Conservation (phyloP, 2,329 filamentous ascomycete species). For the Aspergillus thermomutatus region DNA sequence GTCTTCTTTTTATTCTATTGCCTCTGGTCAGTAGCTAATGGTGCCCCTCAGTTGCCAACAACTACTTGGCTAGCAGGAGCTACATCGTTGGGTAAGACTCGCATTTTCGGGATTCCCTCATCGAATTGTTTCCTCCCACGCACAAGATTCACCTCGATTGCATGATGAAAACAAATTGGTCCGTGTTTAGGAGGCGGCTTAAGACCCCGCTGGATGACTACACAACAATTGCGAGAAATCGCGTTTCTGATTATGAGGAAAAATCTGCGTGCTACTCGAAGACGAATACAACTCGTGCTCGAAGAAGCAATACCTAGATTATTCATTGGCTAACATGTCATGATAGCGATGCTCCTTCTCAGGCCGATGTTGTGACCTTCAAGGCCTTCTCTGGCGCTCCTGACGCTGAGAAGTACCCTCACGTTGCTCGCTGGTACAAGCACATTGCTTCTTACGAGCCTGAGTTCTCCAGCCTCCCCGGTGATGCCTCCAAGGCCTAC, state of each 20-base stretch:
- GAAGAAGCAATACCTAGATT: conserved; percentile 2
- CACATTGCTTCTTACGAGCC: conserved; percentile 91
- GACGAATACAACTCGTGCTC: conserved; percentile 7
- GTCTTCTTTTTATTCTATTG: conserved; percentile 30
- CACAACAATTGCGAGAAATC: conserved; percentile 66
- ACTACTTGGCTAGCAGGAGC: conserved; percentile 59
- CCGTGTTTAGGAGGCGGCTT: conserved; percentile 93
- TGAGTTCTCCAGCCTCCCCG: conserved; percentile 86
- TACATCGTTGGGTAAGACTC: conserved; percentile 75
- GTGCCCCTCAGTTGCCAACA: conserved; percentile 42
- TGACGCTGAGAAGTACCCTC: conserved; percentile 80
- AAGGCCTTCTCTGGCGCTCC: conserved; percentile 79
- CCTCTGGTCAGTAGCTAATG: conserved; percentile 26
- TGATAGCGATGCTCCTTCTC: conserved; percentile 65
- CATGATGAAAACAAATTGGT: conserved; percentile 86
- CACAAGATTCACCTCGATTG: conserved; percentile 24
- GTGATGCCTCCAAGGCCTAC: conserved; percentile 85
- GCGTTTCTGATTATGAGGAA: conserved; percentile 65
- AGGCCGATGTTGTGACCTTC: conserved; percentile 95
- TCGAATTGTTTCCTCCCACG: background rate
- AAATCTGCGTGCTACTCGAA: conserved; percentile 9
- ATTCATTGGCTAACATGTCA: conserved; percentile 11
- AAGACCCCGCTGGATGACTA: conserved; percentile 86
- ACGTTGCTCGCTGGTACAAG: conserved; percentile 98
- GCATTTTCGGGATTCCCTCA: conserved; percentile 22